Evolutionary conservation across 148 eudicot genomes (phyloP).

Genomic region (Chenopodium album): DNA sequence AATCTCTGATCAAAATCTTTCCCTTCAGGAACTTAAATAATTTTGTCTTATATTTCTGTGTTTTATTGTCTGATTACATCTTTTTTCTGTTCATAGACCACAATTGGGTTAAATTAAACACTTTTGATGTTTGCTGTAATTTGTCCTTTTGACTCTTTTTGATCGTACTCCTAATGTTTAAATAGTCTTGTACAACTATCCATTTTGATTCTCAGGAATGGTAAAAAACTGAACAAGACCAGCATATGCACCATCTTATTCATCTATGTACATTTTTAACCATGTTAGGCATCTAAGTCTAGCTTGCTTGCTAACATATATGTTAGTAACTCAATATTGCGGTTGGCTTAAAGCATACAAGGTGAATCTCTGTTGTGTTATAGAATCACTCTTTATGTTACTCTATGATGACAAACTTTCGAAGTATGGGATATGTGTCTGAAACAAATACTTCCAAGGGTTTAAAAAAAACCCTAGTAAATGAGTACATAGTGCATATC

Average conservation of each 20-base stretch:
- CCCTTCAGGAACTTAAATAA: constrained; percentile 8
- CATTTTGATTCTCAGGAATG: background rate
- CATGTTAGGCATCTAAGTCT: background rate
- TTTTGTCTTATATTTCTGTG: background rate
- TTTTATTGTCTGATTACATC: background rate
- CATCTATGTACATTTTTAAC: background rate
- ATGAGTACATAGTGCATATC: background rate
- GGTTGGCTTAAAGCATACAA: background rate
- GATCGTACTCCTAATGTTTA: background rate
- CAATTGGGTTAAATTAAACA: background rate
- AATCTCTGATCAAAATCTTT: constrained; percentile 9
- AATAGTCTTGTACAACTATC: background rate
- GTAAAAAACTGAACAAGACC: background rate
- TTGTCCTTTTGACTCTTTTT: background rate
- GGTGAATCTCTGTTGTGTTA: background rate
- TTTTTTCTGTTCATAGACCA: background rate
- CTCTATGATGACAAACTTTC: background rate
- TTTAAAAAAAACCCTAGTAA: background rate
- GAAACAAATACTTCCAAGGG: background rate
- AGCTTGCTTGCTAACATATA: background rate
- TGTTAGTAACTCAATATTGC: background rate
- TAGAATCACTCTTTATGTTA: background rate
- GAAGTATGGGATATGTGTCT: background rate
- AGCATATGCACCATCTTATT: background rate
- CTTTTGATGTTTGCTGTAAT: background rate